Percentiles rank a stretch among this genome's conserved stretches.
phyloP scores from a whole-genome alignment of 169 alveolate genomes.

The Plasmodium vinckei region DNA sequence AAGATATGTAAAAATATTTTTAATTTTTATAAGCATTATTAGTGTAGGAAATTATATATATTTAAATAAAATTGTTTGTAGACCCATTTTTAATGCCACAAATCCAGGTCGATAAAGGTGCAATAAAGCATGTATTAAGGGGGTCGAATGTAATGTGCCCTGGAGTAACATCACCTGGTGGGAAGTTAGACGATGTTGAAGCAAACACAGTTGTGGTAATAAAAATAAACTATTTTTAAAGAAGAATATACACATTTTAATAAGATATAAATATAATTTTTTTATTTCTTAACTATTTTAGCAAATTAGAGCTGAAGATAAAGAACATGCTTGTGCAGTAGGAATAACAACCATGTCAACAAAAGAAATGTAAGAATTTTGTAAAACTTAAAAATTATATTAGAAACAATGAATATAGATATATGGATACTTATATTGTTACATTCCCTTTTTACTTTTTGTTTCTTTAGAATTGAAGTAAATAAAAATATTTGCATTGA shows the following conservation, averaged over 20 bases:
- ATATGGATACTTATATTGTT: too few relatives aligned
- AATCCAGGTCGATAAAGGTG: slow-evolving; percentile 97
- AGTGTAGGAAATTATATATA: slow-evolving; percentile 65
- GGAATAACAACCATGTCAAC: slow-evolving; percentile 96
- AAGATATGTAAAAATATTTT: slow-evolving; percentile 11
- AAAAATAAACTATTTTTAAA: background rate
- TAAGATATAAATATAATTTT: background rate
- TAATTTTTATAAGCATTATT: background rate
- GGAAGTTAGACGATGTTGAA: slow-evolving; percentile 93
- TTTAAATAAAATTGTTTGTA: slow-evolving; percentile 31
- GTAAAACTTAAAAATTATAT: background rate
- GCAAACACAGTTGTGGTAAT: slow-evolving; percentile 87
- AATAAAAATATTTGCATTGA: slow-evolving; percentile 95
- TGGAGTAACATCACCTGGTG: slow-evolving; percentile 97
- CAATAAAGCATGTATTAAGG: slow-evolving; percentile 94
- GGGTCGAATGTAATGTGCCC: slow-evolving; percentile 98
- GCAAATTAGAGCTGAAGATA: slow-evolving; percentile 94
- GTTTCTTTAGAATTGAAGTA: slow-evolving; percentile 79
- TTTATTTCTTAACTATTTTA: slow-evolving; percentile 30
- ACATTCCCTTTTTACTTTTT: background rate
- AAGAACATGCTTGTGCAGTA: slow-evolving; percentile 95
- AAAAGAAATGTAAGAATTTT: slow-evolving; percentile 89
- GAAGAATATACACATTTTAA: background rate
- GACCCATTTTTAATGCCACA: slow-evolving; percentile 96
- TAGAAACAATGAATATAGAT: too few relatives aligned